These are phyloP conservation scores for Bruguiera gymnorhiza DNA, from an alignment of 345 rosid genomes.

Conservation along the genomic window DNA sequence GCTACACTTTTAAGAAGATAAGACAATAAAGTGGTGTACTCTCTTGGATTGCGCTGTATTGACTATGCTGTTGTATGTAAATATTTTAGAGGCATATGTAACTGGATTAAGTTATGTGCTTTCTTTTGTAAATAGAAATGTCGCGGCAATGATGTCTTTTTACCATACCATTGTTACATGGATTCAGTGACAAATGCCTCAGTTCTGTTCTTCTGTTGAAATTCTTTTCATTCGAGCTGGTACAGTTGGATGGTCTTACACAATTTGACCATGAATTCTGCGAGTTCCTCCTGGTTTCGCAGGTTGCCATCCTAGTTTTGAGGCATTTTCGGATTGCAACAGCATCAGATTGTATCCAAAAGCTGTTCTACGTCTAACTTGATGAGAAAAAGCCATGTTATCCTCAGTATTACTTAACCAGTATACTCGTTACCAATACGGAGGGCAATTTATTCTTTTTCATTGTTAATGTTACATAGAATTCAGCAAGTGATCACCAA, in stretches of 20 bases:
- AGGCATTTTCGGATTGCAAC: not conserved
- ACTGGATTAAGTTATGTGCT: no score
- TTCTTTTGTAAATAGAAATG: slow-evolving; percentile 60
- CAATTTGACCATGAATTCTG: not conserved
- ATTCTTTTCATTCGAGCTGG: not conserved
- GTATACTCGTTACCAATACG: no score
- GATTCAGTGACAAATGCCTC: not conserved
- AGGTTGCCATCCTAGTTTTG: not conserved
- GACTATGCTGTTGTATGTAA: slow-evolving; percentile 9
- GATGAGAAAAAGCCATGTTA: no score
- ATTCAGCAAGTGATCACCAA: no score
- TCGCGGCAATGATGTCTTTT: slow-evolving; percentile 16
- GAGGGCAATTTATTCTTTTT: no score
- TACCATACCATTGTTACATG: slow-evolving; percentile 2
- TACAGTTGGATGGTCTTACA: no score
- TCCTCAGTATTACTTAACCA: no score
- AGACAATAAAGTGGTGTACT: no score
- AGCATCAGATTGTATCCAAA: no score
- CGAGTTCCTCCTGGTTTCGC: not conserved
- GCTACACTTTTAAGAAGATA: no score
- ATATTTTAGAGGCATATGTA: slow-evolving; percentile 5
- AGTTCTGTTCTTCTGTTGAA: not conserved
- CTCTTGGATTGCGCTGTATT: not conserved
- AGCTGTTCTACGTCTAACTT: no score
- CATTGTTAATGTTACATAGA: no score